phyloP scores from a whole-genome alignment of 352 stramenopile genomes.

The Phytophthora aleatoria region DNA sequence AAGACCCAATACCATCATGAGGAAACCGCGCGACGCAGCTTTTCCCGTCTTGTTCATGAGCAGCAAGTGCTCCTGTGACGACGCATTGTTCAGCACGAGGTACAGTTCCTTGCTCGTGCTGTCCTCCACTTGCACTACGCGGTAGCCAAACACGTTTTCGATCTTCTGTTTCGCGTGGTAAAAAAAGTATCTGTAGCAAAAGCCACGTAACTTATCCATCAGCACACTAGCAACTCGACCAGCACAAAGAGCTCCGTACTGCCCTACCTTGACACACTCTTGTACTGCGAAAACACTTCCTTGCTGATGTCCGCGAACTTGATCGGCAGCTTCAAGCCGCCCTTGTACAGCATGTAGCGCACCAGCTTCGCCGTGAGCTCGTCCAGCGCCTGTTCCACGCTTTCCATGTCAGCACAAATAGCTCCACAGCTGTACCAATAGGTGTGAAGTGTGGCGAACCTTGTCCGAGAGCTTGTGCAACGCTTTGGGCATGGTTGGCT shows the following conservation, averaged over 20 bases:
- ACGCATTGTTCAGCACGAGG: slow-evolving; percentile 74
- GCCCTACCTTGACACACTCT: slow-evolving; percentile 70
- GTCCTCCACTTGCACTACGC: slow-evolving; percentile 75
- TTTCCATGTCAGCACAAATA: slow-evolving; percentile 6
- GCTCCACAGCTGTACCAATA: background rate
- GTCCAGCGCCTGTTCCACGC: slow-evolving; percentile 51
- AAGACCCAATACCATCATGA: slow-evolving; percentile 86
- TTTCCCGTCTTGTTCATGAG: slow-evolving; percentile 80
- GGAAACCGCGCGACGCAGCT: slow-evolving; percentile 57
- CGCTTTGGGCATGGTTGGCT: slow-evolving; percentile 40
- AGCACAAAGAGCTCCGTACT: background rate
- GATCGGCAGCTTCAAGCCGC: slow-evolving; percentile 74
- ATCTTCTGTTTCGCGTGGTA: slow-evolving; percentile 77
- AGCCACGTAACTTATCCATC: background rate
- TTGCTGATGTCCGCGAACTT: slow-evolving; percentile 86
- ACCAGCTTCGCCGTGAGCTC: slow-evolving; percentile 79
- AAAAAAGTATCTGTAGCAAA: slow-evolving; percentile 72
- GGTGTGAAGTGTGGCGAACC: slow-evolving; percentile 15
- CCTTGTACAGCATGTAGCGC: slow-evolving; percentile 88
- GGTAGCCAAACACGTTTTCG: slow-evolving; percentile 78
- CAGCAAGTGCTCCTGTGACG: slow-evolving; percentile 75
- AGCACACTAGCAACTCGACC: slow-evolving; percentile 1
- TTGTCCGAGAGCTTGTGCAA: slow-evolving; percentile 63
- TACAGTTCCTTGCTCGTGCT: slow-evolving; percentile 71
- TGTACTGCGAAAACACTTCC: slow-evolving; percentile 81